phyloP scores from a whole-genome alignment of 768 basidiomycete species.

The Termitomyces sp. region DNA sequence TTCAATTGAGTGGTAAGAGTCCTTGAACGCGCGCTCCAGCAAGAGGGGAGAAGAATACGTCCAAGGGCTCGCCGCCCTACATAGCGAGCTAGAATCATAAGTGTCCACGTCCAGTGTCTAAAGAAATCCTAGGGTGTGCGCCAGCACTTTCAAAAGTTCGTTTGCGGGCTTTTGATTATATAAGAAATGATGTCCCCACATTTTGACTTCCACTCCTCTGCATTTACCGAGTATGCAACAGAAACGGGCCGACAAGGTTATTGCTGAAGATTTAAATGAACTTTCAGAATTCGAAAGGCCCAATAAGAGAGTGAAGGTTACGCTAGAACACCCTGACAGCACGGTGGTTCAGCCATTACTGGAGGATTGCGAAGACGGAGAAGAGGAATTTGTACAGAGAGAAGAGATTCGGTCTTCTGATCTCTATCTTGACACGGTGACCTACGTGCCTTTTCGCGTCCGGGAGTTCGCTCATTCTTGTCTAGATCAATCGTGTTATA shows the following conservation, averaged over 20 bases:
- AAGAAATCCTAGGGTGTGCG: not conserved
- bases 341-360: slow-evolving; percentile 1
- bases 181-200: not conserved
- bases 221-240: not conserved
- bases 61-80: not conserved
- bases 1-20: slow-evolving; percentile 39
- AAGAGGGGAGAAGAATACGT: not conserved
- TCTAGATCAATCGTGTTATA: slow-evolving; percentile 80
- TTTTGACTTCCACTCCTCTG: not conserved
- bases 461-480: slow-evolving; percentile 3
- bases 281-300: slow-evolving; percentile 23
- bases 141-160: not conserved
- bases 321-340: not conserved
- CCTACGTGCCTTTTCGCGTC: slow-evolving; percentile 21
- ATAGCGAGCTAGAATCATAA: slow-evolving; percentile 15
- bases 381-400: slow-evolving; percentile 17
- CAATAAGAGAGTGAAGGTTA: slow-evolving; percentile 26
- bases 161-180: not conserved
- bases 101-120: not conserved
- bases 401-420: slow-evolving; percentile 60
- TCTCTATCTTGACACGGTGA: slow-evolving; percentile 90
- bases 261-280: slow-evolving; percentile 2
- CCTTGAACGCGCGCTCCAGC: not conserved
- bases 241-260: slow-evolving; percentile 7
- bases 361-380: slow-evolving; percentile 27